Conservation (phyloP, 805 yeast genomes). For the Myxozyma lipomycoides region DNA sequence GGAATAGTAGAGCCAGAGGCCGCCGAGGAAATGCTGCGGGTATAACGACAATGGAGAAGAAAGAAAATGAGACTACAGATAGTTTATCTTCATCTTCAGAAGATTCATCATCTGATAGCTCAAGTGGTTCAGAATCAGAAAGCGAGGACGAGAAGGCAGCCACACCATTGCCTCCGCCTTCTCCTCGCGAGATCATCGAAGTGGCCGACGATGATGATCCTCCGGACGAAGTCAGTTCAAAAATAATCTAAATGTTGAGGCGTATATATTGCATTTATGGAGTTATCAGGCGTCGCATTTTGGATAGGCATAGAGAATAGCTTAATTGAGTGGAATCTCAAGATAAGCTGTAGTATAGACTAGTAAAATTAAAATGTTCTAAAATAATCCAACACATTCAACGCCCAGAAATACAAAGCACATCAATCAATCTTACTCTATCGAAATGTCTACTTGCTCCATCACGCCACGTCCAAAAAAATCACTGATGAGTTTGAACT, state of each 20-base stretch:
- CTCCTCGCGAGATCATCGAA: background rate
- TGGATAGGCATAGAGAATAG: background rate
- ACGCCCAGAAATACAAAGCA: too few species aligned
- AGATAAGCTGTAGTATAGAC: too few species aligned
- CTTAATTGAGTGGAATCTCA: background rate
- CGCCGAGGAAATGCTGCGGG: background rate
- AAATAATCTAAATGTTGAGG: background rate
- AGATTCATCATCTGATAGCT: background rate
- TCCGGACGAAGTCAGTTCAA: slow-evolving; percentile 9
- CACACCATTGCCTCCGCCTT: background rate
- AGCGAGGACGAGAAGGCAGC: slow-evolving; percentile 1
- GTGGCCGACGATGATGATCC: slow-evolving; percentile 7
- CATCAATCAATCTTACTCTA: too few species aligned
- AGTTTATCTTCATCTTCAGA: background rate
- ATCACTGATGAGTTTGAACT: slow-evolving; percentile 72
- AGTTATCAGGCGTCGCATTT: background rate
- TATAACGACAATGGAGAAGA: background rate
- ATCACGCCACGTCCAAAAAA: slow-evolving; percentile 86
- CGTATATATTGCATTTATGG: background rate
- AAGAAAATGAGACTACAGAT: background rate
- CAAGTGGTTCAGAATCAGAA: too few species aligned
- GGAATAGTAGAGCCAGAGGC: background rate
- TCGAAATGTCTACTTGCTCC: too few species aligned
- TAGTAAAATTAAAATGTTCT: too few species aligned
- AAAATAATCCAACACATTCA: too few species aligned